Evolutionary conservation across 352 stramenopile species (phyloP).

Genomic region (Pythium rhizo-oryzae): DNA sequence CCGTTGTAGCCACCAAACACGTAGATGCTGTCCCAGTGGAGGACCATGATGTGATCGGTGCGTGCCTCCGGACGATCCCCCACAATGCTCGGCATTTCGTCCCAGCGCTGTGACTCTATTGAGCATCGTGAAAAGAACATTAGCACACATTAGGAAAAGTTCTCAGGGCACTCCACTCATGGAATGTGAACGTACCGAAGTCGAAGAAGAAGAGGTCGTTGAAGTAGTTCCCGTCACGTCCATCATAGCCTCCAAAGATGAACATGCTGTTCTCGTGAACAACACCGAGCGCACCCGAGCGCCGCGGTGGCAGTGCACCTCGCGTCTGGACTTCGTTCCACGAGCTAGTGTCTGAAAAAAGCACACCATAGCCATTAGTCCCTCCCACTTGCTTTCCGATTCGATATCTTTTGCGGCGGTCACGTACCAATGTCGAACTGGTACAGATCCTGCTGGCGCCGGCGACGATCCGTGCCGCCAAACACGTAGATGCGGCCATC

Average conservation of each 20-base stretch:
- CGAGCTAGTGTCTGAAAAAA: slow-evolving; percentile 37
- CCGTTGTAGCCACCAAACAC: slow-evolving; percentile 91
- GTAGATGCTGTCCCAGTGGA: slow-evolving; percentile 79
- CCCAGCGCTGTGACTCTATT: slow-evolving; percentile 61
- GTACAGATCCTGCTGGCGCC: slow-evolving; percentile 85
- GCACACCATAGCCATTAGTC: neutral
- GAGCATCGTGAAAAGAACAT: neutral
- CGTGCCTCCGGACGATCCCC: slow-evolving; percentile 69
- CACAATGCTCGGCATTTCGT: slow-evolving; percentile 72
- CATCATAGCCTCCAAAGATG: slow-evolving; percentile 91
- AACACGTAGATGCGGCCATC: slow-evolving; percentile 83
- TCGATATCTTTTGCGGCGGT: neutral
- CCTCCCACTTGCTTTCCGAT: neutral
- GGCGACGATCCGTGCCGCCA: slow-evolving; percentile 78
- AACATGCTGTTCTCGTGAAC: slow-evolving; percentile 86
- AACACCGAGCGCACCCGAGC: slow-evolving; percentile 80
- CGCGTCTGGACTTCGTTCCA: slow-evolving; percentile 81
- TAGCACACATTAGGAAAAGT: neutral
- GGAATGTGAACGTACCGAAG: slow-evolving; percentile 49
- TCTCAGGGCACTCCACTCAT: neutral
- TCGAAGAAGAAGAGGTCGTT: slow-evolving; percentile 90
- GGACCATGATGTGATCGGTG: slow-evolving; percentile 89
- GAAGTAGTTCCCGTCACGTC: slow-evolving; percentile 89
- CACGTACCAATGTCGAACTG: slow-evolving; percentile 75
- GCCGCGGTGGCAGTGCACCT: slow-evolving; percentile 61